phyloP scores from a whole-genome alignment of 2,329 filamentous ascomycete genomes.

The Cordyceps pruinosa region DNA sequence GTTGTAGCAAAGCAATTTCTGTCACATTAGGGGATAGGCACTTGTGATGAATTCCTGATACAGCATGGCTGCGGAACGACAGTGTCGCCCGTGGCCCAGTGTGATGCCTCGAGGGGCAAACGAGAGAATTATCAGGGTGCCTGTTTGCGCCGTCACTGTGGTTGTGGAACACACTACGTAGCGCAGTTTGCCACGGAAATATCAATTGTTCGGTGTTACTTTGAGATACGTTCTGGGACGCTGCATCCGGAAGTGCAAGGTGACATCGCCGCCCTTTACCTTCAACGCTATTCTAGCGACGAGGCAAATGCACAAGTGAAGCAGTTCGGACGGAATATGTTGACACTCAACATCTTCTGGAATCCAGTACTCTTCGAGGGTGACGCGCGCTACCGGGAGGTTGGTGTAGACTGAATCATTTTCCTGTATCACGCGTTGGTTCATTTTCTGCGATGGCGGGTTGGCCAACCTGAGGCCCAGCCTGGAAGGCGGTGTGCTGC shows the following conservation, averaged over 20 bases:
- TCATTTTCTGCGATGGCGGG: conserved; percentile 5
- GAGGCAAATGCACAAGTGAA: not conserved
- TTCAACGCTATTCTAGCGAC: not conserved
- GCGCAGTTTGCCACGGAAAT: not conserved
- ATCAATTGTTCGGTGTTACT: not conserved
- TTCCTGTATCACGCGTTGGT: not conserved
- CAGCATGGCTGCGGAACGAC: not conserved
- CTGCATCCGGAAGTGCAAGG: not conserved
- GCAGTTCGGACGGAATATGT: not conserved
- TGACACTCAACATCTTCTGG: not conserved
- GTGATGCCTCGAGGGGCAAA: not conserved
- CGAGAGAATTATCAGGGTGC: not conserved
- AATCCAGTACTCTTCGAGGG: not conserved
- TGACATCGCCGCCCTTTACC: not conserved
- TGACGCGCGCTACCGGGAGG: not conserved
- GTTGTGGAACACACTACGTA: not conserved
- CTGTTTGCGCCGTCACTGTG: not conserved
- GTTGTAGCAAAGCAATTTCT: not conserved
- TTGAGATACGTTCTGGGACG: not conserved
- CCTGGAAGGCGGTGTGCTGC: conserved; percentile 21
- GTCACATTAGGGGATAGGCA: not conserved
- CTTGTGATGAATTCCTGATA: not conserved
- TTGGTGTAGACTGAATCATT: not conserved
- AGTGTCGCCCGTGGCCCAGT: not conserved
- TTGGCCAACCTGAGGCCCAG: not conserved